Base-by-base conservation (phyloP, 192 early-diverging fungal species). In the Haplosporangium gracile region DNA sequence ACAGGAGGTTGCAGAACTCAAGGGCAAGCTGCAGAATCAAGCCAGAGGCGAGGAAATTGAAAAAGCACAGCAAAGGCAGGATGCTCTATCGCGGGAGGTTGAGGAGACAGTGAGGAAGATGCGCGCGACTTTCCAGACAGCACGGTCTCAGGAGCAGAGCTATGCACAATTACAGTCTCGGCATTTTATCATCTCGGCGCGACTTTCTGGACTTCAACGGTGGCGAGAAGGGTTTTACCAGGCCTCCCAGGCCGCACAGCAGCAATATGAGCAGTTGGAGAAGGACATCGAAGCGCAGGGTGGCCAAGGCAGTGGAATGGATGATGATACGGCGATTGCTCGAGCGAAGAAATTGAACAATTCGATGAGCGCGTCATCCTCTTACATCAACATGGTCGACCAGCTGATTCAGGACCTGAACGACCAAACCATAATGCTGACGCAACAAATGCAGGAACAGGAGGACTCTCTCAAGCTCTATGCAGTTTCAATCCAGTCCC, bases 1-100 rank as follows among this genome's bases (percentile, higher is more conserved):
- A 45, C 89, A 92, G 70, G 90, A 92, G 70, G 92, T 94, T 55
- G 87, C 79, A 65, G 76, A 91, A n/a, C 85, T 94, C 63, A 91
- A 91, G 80, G 70, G 78, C 40, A 89, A 90, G 78, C 76, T 86
- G 2, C 51, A 76, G 5, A 80, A 77, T 24, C 77, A 85, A 45
- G 82, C 78, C 45, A 71, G 71, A 34, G 39, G 74, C 29, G 78
- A 85, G 68, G 75, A 45, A 5, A 53, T 68, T 24, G 83, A 80
- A 26, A 72, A n/a, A n/a, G 43, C 74, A 20, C 83, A 85, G 4
- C 84, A 80, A 32, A 47, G 39, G 36, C 79, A 86, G 40, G 79
- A 57, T 29, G n/a, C 43, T 34, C 26, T 80, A 9, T 38, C 43
- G n/a, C 47, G 78, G 34, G 75, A 80, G 60, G 77, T 74, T 38